Percentiles rank a stretch among this genome's conserved stretches.
These are phyloP conservation scores for Pichia sp. DNA, from an alignment of 1,139 yeast species.

Conservation along the genomic window DNA sequence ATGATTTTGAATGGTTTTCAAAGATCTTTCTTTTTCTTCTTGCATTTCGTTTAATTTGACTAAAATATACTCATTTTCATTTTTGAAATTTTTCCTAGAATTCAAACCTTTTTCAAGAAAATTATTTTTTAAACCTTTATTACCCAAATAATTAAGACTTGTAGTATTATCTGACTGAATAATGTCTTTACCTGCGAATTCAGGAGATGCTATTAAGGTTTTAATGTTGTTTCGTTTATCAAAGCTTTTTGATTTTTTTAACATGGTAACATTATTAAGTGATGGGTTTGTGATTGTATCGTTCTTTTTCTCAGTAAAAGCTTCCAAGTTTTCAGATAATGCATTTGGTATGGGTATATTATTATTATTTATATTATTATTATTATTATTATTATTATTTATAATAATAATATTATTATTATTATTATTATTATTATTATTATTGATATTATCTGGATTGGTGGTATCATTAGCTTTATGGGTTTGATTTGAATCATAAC, in stretches of 20 bases:
- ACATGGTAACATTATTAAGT: neutral
- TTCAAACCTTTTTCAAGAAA: neutral
- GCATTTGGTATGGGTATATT: neutral
- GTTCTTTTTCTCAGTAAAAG: too few species aligned
- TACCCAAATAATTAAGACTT: neutral
- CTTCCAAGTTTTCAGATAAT: too few species aligned
- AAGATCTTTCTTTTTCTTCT: neutral
- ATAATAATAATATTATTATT: neutral
- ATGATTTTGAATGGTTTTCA: neutral
- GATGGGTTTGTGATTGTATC: neutral
- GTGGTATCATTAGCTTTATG: neutral
- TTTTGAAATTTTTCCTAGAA: neutral
- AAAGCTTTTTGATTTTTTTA: constrained; percentile 14
- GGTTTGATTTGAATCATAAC: neutral
- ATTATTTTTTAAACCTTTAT: neutral
- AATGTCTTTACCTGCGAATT: neutral
- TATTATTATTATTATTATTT: neutral
- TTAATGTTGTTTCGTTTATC: constrained; percentile 6
- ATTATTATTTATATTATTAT: neutral
- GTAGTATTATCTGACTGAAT: too few species aligned
- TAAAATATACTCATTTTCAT: constrained; percentile 2
- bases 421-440: neutral
- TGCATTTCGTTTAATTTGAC: constrained; percentile 2
- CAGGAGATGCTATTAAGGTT: constrained; percentile 3
- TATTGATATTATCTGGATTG: neutral